Evolutionary conservation across 2,329 filamentous ascomycete species (phyloP).

Genomic region (Aspergillus costaricaensis): DNA sequence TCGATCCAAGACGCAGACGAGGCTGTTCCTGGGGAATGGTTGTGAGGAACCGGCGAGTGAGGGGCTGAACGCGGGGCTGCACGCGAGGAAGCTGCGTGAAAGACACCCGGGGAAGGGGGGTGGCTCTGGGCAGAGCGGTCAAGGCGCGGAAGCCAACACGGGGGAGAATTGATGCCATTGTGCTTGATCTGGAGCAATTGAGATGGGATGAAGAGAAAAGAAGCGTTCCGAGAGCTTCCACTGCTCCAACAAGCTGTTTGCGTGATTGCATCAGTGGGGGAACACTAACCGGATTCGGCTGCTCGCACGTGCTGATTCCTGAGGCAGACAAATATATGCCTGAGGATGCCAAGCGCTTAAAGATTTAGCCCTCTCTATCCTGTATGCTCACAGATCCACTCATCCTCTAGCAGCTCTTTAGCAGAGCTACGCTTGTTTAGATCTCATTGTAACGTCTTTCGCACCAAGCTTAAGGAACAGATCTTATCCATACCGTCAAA

Average conservation of each 20-base stretch:
- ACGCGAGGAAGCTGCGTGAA: conserved; percentile 21
- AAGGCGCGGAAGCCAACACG: conserved; percentile 31
- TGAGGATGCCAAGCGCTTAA: too few relatives aligned
- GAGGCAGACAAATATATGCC: too few relatives aligned
- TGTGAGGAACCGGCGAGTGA: conserved; percentile 32
- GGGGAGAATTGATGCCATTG: conserved; percentile 34
- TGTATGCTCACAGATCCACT: conserved; percentile 26
- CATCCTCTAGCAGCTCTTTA: conserved; percentile 30
- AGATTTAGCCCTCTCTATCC: too few relatives aligned
- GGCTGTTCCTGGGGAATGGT: conserved; percentile 35
- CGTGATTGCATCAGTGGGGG: not conserved
- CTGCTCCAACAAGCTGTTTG: not conserved
- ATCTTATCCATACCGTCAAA: conserved; percentile 37
- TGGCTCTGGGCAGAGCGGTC: conserved; percentile 25
- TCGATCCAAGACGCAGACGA: conserved; percentile 38
- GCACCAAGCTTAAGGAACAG: conserved; percentile 34
- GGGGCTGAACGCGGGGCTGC: conserved; percentile 27
- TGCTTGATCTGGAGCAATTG: not conserved
- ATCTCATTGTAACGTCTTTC: conserved; percentile 43
- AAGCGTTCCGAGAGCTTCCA: not conserved
- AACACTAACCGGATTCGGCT: not conserved
- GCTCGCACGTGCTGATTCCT: not conserved
- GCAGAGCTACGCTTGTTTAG: conserved; percentile 33
- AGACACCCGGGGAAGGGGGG: conserved; percentile 19
- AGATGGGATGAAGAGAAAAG: not conserved